These are phyloP conservation scores for Diplotaxis tenuifolia DNA, from an alignment of 345 rosid genomes.

Conservation along the genomic window DNA sequence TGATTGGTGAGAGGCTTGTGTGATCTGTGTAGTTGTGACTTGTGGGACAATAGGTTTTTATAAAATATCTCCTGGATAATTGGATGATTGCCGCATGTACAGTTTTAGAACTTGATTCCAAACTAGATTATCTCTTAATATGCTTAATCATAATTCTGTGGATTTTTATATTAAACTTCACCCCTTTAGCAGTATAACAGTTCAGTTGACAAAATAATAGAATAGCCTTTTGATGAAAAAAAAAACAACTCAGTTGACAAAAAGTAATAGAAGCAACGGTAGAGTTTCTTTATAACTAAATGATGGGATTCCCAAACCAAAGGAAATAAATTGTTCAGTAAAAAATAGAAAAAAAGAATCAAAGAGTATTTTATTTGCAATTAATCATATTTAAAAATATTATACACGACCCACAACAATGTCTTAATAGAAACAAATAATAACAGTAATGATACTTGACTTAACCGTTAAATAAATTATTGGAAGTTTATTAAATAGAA, in stretches of 20 bases:
- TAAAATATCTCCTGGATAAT: constrained; percentile 11
- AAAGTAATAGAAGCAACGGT: neutral
- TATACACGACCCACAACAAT: neutral
- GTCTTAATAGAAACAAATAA: neutral
- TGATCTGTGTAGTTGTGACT: neutral
- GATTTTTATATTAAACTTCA: neutral
- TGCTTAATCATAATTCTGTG: neutral
- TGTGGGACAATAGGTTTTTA: neutral
- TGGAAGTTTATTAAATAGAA: neutral
- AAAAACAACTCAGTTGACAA: no score
- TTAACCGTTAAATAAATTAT: neutral
- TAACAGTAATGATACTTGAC: neutral
- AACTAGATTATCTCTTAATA: neutral
- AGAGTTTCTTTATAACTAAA: neutral
- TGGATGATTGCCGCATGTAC: neutral
- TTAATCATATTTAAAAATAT: neutral
- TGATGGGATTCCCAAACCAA: neutral
- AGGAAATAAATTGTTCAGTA: neutral
- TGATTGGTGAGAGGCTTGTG: neutral
- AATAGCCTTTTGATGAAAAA: no score
- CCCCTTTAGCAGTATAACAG: neutral
- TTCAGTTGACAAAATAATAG: neutral
- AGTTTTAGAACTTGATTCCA: neutral
- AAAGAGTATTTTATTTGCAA: neutral
- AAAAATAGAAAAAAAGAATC: no score